Evolutionary conservation across 768 basidiomycete species (phyloP), one percentile per base, ranked within the genome.

Genomic region (Boletus rubroflammeus): DNA sequence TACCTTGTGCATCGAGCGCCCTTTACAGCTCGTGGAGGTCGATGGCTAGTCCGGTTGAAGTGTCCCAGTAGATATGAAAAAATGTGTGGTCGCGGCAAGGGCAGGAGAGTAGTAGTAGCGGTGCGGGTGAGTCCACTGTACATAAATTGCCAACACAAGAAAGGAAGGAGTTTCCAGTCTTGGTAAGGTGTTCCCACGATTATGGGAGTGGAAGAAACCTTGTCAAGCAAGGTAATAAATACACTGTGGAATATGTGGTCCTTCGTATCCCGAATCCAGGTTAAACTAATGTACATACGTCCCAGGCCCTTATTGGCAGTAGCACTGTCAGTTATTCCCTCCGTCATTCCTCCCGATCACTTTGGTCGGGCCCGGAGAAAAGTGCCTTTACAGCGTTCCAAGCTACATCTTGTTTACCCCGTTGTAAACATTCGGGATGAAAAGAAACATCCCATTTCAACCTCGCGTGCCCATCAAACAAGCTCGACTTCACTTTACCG

Each of bases 11-110:
- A 72, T 98, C 95, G 46, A 99, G 82, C 5, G 85, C 88, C 75
- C 93, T 95, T 73, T 98, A 95, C 26, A 98, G 78, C 59, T 97
- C 93, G 19, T 84, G 74, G 47, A 99, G 81, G 70, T 90, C 86
- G 64, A 99, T 89, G 58, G 85, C 93, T 97, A 35, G 14, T 15
- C 15, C 19, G 15, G 63, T 49, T 17, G 28, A 35, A 35, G 32
- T 5, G 10, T 46, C 11, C n/a, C 47, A 19, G 17, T 0, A 19
- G 43, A 40, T n/a, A n/a, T n/a, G n/a, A n/a, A n/a, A n/a, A n/a
- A n/a, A n/a, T n/a, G n/a, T n/a, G n/a, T n/a, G n/a, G n/a, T n/a
- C n/a, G n/a, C n/a, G n/a, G n/a, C n/a, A n/a, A n/a, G n/a, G n/a
- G n/a, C n/a, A n/a, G n/a, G n/a, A n/a, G n/a, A n/a, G n/a, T n/a